Evolutionary conservation across 192 early-diverging fungal genomes (phyloP).

Genomic region (Linnemannia elongata): DNA sequence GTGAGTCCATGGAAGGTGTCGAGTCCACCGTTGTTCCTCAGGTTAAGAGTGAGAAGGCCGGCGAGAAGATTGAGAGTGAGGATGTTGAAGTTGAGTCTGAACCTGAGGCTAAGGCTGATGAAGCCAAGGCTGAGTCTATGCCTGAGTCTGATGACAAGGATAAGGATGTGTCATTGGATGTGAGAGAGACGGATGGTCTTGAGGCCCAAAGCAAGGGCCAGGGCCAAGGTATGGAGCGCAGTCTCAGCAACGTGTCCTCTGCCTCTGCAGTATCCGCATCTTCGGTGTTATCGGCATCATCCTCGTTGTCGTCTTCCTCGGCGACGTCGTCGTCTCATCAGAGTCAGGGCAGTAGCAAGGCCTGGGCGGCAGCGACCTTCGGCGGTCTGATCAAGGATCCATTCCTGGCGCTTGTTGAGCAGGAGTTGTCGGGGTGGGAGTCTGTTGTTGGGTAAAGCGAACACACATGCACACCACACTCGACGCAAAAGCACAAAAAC

Average conservation of each 20-base stretch:
- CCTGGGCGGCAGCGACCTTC: conserved; percentile 2
- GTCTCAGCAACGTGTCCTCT: background rate
- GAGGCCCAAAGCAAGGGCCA: background rate
- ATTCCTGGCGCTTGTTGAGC: conserved; percentile 43
- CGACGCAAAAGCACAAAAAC: background rate
- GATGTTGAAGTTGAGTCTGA: background rate
- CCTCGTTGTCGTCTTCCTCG: background rate
- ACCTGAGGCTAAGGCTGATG: background rate
- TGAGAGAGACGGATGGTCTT: background rate
- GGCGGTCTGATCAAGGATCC: conserved; percentile 36
- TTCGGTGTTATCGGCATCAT: background rate
- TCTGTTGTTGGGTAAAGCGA: conserved; percentile 22
- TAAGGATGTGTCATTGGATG: background rate
- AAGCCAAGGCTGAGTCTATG: background rate
- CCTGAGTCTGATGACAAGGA: background rate
- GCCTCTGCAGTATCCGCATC: background rate
- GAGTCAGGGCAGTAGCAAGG: background rate
- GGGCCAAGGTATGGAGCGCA: background rate
- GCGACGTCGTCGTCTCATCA: background rate
- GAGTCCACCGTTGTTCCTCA: background rate
- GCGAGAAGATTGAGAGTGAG: background rate
- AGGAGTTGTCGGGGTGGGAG: conserved; percentile 42
- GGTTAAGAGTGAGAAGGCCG: background rate
- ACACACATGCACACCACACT: background rate
- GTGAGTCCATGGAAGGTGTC: conserved; percentile 21